Conservation (phyloP, 2,329 filamentous ascomycete species). For the Nemania diffusa region DNA sequence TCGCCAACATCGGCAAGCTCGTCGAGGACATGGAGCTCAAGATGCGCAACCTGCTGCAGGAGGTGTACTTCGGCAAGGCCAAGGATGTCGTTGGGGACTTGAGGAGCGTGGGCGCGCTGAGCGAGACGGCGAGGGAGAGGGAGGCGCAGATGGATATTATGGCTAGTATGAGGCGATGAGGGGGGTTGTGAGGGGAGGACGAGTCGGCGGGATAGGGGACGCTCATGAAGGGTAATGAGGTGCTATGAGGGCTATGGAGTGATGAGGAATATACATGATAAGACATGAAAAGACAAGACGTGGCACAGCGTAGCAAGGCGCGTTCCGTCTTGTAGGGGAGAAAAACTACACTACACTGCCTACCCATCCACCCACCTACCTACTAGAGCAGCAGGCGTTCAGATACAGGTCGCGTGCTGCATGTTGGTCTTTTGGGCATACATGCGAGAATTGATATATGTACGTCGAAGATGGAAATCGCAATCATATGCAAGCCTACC, state of each 20-base stretch:
- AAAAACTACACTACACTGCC: not conserved
- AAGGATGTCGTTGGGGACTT: conserved; percentile 98
- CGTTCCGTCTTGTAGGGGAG: not conserved
- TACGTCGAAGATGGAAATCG: conserved; percentile 1
- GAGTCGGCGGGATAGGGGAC: too few relatives aligned
- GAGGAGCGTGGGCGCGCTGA: conserved; percentile 84
- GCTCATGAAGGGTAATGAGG: not conserved
- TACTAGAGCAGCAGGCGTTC: conserved; percentile 12
- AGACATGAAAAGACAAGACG: not conserved
- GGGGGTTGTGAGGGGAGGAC: not conserved
- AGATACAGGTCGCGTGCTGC: conserved; percentile 1
- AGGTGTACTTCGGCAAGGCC: conserved; percentile 99
- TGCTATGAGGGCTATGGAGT: not conserved
- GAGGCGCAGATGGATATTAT: conserved; percentile 92
- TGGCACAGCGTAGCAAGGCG: too few relatives aligned
- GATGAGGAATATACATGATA: not conserved
- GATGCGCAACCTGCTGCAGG: conserved; percentile 97
- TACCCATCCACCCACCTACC: not conserved
- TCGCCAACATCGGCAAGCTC: conserved; percentile 91
- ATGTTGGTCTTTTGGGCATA: not conserved
- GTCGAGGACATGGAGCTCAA: conserved; percentile 99
- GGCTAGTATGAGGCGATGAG: conserved; percentile 57
- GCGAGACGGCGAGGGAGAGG: conserved; percentile 83
- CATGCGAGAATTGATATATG: not conserved
- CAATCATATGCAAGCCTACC: not conserved